Base-by-base conservation (phyloP, 2,329 filamentous ascomycete genomes). In the Alternaria atra region DNA sequence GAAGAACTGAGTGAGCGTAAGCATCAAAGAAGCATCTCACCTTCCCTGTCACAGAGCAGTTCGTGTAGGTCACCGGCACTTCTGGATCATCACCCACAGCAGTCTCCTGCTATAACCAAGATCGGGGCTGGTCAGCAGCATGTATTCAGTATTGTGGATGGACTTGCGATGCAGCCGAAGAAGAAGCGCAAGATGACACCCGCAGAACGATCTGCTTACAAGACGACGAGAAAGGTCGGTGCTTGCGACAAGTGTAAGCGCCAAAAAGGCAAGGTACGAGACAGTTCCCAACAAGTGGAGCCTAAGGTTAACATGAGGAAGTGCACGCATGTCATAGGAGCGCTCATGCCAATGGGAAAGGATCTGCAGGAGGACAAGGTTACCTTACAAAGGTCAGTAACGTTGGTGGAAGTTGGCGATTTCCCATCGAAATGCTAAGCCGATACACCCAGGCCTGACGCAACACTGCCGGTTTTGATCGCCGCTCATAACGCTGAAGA, bases 141-240 rank as follows among this genome's bases (percentile, higher is more conserved):
- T 34, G 72, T 75, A 2, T 76, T 74, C 47, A 73, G 61, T 53
- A 58, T 65, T 10, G 44, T 54, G 8, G 64, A 76, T 58, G 69
- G 70, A 1, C 60, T 55, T 30, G 42, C 63, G 6, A 43, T 65
- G 61, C 64, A 67, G 27, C 68, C 63, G 4, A 75, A 68, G 43
- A 73, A 63, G 4, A 74, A 71, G 37, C 64, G 70, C 30, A 72
- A 65, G 44, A 76, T 76, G 73, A 73, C 71, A 1, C 12, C 52
- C 1, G 55, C 70, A 40, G 73, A 76, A 50, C 66, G 64, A 15
- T 46, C 35, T 2, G 66, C 62, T 1, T 76, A 76, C 57, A 74
- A 69, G 43, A 57, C 67, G 17, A 75, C 66, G 2, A 66, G 73
- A 43, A 69, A 66, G 42, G 40, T 66, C n/a, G 73, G 73, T 15